Evolutionary conservation across 2,329 filamentous ascomycete species (phyloP).

Genomic region (Penicillium sp.): DNA sequence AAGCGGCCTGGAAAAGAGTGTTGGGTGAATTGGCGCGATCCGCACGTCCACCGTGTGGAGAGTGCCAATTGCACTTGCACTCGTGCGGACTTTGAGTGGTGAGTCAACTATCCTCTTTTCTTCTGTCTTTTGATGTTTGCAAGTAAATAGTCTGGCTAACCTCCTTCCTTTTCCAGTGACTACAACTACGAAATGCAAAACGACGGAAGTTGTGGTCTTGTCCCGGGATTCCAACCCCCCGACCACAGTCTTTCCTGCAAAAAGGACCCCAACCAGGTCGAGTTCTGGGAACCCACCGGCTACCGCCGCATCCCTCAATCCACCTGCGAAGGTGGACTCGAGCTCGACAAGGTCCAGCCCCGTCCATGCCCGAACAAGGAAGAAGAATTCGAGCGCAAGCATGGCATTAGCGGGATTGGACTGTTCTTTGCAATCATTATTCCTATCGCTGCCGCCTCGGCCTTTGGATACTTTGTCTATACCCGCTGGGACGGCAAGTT

Average conservation of each 20-base stretch:
- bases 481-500: conserved; percentile 83
- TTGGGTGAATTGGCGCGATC: conserved; percentile 70
- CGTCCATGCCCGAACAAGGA: conserved; percentile 72
- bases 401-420: conserved; percentile 61
- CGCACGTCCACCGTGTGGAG: conserved; percentile 62
- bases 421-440: conserved; percentile 82
- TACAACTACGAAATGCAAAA: conserved; percentile 83
- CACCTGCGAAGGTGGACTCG: conserved; percentile 70
- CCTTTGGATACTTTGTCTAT: conserved; percentile 78
- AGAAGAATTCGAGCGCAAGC: conserved; percentile 71
- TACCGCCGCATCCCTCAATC: conserved; percentile 86
- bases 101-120: conserved; percentile 29
- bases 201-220: conserved; percentile 70
- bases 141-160: conserved; percentile 1
- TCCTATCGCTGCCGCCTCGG: conserved; percentile 65
- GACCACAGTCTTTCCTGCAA: conserved; percentile 55
- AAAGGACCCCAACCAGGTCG: conserved; percentile 59
- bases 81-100: conserved; percentile 88
- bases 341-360: conserved; percentile 63
- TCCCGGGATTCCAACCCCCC: conserved; percentile 62
- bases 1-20: conserved; percentile 76
- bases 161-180: conserved; percentile 52
- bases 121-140: not conserved
- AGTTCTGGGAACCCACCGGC: conserved; percentile 79
- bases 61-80: conserved; percentile 73